Percentiles rank a stretch among this genome's conserved stretches.
Evolutionary conservation across 192 early-diverging fungal species (phyloP).

Genomic region (Podila minutissima): DNA sequence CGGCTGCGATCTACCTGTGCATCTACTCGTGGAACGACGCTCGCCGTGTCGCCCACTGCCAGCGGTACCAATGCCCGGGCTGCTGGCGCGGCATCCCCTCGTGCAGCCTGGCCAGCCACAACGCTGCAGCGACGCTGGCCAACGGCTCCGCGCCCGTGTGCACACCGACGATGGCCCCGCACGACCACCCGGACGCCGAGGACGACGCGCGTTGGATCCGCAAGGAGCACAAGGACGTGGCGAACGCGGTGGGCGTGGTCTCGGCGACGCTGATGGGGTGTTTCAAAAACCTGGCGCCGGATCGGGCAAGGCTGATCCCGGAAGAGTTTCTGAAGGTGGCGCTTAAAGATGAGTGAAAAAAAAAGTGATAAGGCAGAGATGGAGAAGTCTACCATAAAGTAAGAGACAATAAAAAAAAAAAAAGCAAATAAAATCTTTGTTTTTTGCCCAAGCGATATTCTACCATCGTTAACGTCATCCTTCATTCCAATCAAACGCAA

Average conservation of each 20-base stretch:
- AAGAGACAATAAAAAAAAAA: too few relatives aligned
- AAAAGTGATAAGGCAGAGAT: too few relatives aligned
- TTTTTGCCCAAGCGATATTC: too few relatives aligned
- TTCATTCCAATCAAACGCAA: too few relatives aligned
- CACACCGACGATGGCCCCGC: neutral
- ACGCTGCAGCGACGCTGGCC: slow-evolving; percentile 12
- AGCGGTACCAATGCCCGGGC: slow-evolving; percentile 40
- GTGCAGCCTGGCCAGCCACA: neutral
- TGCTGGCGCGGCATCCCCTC: slow-evolving; percentile 10
- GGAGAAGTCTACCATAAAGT: too few relatives aligned
- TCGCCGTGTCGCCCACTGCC: slow-evolving; percentile 18
- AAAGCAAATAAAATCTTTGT: too few relatives aligned
- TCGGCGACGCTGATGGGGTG: slow-evolving; percentile 70
- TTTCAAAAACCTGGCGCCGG: slow-evolving; percentile 58
- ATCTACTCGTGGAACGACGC: slow-evolving; percentile 67
- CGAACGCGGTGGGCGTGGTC: slow-evolving; percentile 63
- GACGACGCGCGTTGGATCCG: slow-evolving; percentile 50
- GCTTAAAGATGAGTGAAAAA: slow-evolving; percentile 1
- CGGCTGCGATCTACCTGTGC: slow-evolving; percentile 69
- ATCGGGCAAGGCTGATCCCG: slow-evolving; percentile 49
- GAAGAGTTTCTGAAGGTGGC: slow-evolving; percentile 49
- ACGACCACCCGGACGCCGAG: slow-evolving; percentile 14
- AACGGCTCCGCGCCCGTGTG: neutral
- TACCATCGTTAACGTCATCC: too few relatives aligned
- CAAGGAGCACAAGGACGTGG: slow-evolving; percentile 66